phyloP scores from a whole-genome alignment of 108 stramenopile genomes.

The Fistulifera pelliculosa region DNA sequence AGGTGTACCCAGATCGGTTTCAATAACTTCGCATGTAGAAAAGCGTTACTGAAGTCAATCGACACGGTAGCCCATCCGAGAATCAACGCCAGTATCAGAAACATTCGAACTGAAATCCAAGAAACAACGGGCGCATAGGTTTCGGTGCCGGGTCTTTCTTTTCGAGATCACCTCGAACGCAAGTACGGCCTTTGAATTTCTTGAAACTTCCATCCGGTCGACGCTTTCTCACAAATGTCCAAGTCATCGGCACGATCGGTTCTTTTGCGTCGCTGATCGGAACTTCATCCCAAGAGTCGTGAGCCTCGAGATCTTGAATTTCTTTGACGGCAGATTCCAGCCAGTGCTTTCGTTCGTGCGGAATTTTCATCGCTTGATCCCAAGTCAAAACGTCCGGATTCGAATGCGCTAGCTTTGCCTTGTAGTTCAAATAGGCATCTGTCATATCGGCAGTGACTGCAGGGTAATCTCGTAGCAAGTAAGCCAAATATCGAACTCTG shows the following conservation, averaged over 20 bases:
- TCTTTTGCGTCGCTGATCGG: conserved; percentile 4
- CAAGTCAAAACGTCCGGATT: background rate
- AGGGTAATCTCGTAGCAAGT: too few relatives aligned
- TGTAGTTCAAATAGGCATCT: background rate
- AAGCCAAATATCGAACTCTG: too few relatives aligned
- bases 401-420: background rate
- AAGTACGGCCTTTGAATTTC: conserved; percentile 34
- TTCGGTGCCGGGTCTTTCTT: background rate
- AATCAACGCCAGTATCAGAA: conserved; percentile 9
- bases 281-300: conserved; percentile 8
- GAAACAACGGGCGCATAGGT: conserved; percentile 13
- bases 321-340: background rate
- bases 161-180: conserved; percentile 19
- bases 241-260: conserved; percentile 22
- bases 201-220: conserved; percentile 29
- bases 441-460: too few relatives aligned
- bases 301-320: background rate
- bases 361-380: background rate
- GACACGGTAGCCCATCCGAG: conserved; percentile 4
- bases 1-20: conserved; percentile 15
- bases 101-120: conserved; percentile 11
- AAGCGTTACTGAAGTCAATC: conserved; percentile 1
- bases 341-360: background rate
- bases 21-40: conserved; percentile 7
- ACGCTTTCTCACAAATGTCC: conserved; percentile 29